Evolutionary conservation across 2,329 filamentous ascomycete genomes (phyloP), one percentile per base, ranked within the genome.

Genomic region (Penicillium sp.): DNA sequence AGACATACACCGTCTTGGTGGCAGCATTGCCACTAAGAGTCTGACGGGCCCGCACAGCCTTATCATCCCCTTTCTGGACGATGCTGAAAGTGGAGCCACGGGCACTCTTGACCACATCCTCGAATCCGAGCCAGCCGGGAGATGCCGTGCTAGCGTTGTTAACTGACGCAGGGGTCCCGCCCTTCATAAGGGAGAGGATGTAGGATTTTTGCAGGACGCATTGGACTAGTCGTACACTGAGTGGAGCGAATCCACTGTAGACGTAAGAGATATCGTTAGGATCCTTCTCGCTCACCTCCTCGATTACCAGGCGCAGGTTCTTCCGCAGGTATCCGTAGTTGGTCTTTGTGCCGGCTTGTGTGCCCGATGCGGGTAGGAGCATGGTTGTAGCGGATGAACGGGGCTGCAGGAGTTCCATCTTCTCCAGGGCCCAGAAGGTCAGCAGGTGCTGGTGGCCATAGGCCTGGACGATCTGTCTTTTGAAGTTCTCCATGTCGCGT

Each of bases 201-300:
- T 91, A 88, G 49, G 89, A 83, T 69, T 98, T 98, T 68, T 97
- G 91, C 42, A 98, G 73, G 43, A 97, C 81, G 66, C 89, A 93
- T 70, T 98, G 95, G 5, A 98, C 86, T 4, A 98, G 81, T 13
- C 93, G 85, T 46, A 97, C 82, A 39, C 89, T 95, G 10, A 98
- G 79, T 0, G 93, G 95, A 4, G 95, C 93, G 66, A 97, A 98
- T 45, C 93, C 95, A 56, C 89, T 95, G 72, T 97, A 98, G 9
- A 96, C 91, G 64, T 98, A 98, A n/a, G 91, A 87, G 53, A 97
- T 86, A 62, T 98, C 93, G 62, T 93, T 88, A 2, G 93, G 93
- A 41, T 95, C 87, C 51, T 93, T 85, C 70, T 98, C 93, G 65
- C 95, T 91, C 33, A 98, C 92, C 67, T 97, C 93, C 66, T 98